Percentiles rank a stretch among this genome's conserved stretches.
These are phyloP conservation scores for Ophiostoma tasmaniense DNA, from an alignment of 2,329 filamentous ascomycete species.

Conservation along the genomic window DNA sequence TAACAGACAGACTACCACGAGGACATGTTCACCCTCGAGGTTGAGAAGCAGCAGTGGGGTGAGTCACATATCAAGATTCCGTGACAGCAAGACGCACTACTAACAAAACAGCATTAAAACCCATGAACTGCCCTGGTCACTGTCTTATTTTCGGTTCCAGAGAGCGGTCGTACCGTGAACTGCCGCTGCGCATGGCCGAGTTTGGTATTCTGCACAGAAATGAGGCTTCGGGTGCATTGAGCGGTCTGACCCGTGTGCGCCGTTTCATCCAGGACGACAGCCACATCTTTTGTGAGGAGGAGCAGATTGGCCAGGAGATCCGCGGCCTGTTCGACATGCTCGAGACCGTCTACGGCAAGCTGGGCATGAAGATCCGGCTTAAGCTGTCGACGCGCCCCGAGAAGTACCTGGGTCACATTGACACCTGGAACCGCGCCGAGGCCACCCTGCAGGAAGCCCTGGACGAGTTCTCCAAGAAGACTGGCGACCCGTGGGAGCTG, in stretches of 20 bases:
- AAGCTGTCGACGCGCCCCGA: constrained; percentile 88
- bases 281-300: constrained; percentile 73
- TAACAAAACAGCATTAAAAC: constrained; percentile 36
- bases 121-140: constrained; percentile 89
- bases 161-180: constrained; percentile 65
- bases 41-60: constrained; percentile 59
- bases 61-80: background rate
- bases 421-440: constrained; percentile 86
- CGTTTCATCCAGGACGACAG: constrained; percentile 87
- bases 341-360: constrained; percentile 62
- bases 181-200: constrained; percentile 78
- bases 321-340: constrained; percentile 82
- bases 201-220: constrained; percentile 84
- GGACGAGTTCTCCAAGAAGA: constrained; percentile 58
- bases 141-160: constrained; percentile 73
- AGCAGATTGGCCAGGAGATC: constrained; percentile 68
- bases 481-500: constrained; percentile 66
- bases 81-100: background rate
- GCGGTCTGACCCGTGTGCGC: constrained; percentile 72
- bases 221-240: constrained; percentile 72
- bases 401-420: constrained; percentile 76
- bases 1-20: constrained; percentile 61
- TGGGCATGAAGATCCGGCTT: constrained; percentile 86
- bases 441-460: constrained; percentile 69
- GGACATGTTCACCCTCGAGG: constrained; percentile 71